A percentile compares a stretch with the other conserved stretches of the same genome.
Evolutionary conservation across 306 rosid species (phyloP).

Genomic region (Canavalia ensiformis): DNA sequence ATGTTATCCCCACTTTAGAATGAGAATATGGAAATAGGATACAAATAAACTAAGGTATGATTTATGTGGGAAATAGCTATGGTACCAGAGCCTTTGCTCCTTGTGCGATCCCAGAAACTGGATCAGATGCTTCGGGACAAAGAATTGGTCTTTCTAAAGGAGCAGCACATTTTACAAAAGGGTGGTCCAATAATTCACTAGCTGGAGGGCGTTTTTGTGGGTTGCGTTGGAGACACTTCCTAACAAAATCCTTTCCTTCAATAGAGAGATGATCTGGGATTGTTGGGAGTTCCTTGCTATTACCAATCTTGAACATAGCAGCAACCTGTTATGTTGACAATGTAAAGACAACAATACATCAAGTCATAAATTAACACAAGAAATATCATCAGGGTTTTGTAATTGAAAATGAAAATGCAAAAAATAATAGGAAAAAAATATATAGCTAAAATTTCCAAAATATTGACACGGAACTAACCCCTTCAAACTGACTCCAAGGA

Average conservation of each 20-base stretch:
- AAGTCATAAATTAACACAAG: constrained; percentile 35
- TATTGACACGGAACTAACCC: constrained; percentile 65
- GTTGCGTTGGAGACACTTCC: constrained; percentile 81
- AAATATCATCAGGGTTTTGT: constrained; percentile 5
- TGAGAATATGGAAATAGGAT: constrained; percentile 27
- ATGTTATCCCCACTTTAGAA: constrained; percentile 13
- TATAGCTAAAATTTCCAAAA: constrained; percentile 16
- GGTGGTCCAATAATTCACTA: constrained; percentile 76
- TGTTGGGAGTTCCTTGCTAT: constrained; percentile 88
- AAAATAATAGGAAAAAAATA: background rate
- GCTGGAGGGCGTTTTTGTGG: constrained; percentile 86
- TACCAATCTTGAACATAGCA: constrained; percentile 97
- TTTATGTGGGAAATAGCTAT: constrained; percentile 21
- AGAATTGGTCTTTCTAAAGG: constrained; percentile 79
- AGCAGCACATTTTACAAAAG: constrained; percentile 83
- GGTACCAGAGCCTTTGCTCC: constrained; percentile 76
- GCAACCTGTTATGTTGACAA: constrained; percentile 70
- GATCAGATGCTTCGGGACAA: constrained; percentile 62
- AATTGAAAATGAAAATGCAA: background rate
- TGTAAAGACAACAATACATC: constrained; percentile 45
- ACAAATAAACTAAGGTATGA: background rate
- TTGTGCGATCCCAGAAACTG: constrained; percentile 56
- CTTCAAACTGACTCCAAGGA: constrained; percentile 98
- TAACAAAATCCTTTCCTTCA: constrained; percentile 86
- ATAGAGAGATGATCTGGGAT: constrained; percentile 81